Conservation (phyloP, 148 eudicot species). For the Drosera capensis region DNA sequence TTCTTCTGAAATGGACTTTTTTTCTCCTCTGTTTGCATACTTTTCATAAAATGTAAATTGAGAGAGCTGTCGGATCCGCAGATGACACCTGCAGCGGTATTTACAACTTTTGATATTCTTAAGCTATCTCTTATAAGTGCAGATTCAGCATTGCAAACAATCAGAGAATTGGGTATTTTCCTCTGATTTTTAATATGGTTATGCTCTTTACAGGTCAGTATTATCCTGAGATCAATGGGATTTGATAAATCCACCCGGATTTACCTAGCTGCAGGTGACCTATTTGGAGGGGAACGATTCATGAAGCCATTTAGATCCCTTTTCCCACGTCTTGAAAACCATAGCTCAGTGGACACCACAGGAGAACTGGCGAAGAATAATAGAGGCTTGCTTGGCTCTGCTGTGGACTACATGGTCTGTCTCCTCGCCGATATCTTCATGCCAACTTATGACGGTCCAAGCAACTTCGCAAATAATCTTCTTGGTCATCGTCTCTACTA, state of each 20-base stretch:
- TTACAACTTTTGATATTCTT: no score
- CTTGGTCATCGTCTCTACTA: constrained; percentile 83
- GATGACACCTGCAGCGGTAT: no score
- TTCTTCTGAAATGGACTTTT: no score
- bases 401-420: constrained; percentile 98
- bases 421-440: constrained; percentile 74
- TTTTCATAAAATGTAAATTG: no score
- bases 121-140: background rate
- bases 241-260: constrained; percentile 74
- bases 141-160: background rate
- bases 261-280: constrained; percentile 85
- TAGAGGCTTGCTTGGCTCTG: constrained; percentile 65
- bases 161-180: background rate
- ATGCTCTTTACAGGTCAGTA: constrained; percentile 53
- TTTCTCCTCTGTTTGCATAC: no score
- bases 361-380: constrained; percentile 61
- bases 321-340: constrained; percentile 82
- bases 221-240: constrained; percentile 59
- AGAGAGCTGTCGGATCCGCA: no score
- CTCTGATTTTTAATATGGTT: background rate
- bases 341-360: constrained; percentile 58
- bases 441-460: constrained; percentile 96
- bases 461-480: constrained; percentile 91
- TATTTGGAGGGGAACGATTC: constrained; percentile 79
- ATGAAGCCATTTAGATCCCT: constrained; percentile 75